Percentiles rank a stretch among this genome's conserved stretches.
Evolutionary conservation across 495 filamentous ascomycete species (phyloP).

Genomic region (Penicillium roqueforti): DNA sequence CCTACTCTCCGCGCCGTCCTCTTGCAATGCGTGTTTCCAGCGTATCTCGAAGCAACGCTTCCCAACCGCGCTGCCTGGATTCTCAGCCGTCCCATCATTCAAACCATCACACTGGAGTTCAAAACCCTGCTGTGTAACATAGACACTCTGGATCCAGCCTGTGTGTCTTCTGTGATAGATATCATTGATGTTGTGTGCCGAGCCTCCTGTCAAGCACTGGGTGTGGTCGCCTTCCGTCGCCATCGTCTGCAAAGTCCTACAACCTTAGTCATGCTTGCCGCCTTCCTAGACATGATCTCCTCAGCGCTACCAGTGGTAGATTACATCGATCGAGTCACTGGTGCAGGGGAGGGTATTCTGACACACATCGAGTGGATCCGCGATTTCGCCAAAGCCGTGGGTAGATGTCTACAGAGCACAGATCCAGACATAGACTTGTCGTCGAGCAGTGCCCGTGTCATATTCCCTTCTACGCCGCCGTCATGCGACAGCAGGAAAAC

Average conservation of each 20-base stretch:
- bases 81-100: slow-evolving; percentile 52
- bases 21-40: slow-evolving; percentile 58
- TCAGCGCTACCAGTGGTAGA: slow-evolving; percentile 48
- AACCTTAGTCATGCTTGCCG: slow-evolving; percentile 35
- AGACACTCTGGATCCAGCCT: slow-evolving; percentile 41
- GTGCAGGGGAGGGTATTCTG: slow-evolving; percentile 17
- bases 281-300: slow-evolving; percentile 45
- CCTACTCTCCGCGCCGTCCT: slow-evolving; percentile 56
- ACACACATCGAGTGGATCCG: slow-evolving; percentile 31
- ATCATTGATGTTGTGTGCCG: slow-evolving; percentile 45
- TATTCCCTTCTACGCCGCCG: neutral
- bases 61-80: slow-evolving; percentile 53
- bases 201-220: slow-evolving; percentile 36
- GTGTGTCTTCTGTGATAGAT: slow-evolving; percentile 39
- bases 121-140: slow-evolving; percentile 46
- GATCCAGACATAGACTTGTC: neutral
- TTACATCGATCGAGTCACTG: slow-evolving; percentile 44
- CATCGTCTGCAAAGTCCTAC: slow-evolving; percentile 37
- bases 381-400: slow-evolving; percentile 27
- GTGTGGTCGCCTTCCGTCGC: slow-evolving; percentile 25
- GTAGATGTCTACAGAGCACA: slow-evolving; percentile 11
- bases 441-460: neutral
- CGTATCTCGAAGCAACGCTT: slow-evolving; percentile 55
- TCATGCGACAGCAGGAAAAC: neutral
- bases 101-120: slow-evolving; percentile 45